phyloP scores from a whole-genome alignment of 495 filamentous ascomycete genomes.

The Xylaria bambusicola region DNA sequence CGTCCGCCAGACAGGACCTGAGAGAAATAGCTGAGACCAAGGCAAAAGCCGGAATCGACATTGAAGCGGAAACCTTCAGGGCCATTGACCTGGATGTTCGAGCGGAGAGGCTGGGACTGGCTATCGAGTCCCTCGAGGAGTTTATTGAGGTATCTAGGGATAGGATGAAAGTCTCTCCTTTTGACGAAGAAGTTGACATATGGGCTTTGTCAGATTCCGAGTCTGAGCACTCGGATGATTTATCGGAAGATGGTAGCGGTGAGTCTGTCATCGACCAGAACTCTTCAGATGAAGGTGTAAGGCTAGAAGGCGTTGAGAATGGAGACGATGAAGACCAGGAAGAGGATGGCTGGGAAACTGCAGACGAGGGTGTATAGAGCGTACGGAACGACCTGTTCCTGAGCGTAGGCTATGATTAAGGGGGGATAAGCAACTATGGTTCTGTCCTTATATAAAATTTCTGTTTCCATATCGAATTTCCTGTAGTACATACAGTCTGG shows the following conservation, averaged over 20 bases:
- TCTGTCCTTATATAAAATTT: too few species aligned
- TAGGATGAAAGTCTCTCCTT: not conserved
- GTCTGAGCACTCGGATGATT: not conserved
- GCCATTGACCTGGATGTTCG: conserved; percentile 5
- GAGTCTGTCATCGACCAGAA: not conserved
- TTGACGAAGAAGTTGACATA: not conserved
- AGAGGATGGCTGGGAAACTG: not conserved
- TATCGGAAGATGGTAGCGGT: not conserved
- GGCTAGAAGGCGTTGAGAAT: not conserved
- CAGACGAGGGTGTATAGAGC: too few species aligned
- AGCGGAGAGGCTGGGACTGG: not conserved
- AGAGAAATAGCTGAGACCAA: not conserved
- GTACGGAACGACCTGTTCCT: too few species aligned
- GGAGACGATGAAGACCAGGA: not conserved
- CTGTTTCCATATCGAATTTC: too few species aligned
- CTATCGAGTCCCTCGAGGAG: conserved; percentile 5
- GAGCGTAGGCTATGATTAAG: too few species aligned
- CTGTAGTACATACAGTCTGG: too few species aligned
- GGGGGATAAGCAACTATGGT: too few species aligned
- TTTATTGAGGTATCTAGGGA: conserved; percentile 2
- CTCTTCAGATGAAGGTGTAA: not conserved
- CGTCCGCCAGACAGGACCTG: not conserved
- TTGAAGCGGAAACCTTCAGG: conserved; percentile 12
- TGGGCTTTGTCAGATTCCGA: not conserved
- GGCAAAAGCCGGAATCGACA: not conserved